These are phyloP conservation scores for Naganishia sp. DNA, from an alignment of 1,284 basidiomycete genomes.

Conservation along the genomic window DNA sequence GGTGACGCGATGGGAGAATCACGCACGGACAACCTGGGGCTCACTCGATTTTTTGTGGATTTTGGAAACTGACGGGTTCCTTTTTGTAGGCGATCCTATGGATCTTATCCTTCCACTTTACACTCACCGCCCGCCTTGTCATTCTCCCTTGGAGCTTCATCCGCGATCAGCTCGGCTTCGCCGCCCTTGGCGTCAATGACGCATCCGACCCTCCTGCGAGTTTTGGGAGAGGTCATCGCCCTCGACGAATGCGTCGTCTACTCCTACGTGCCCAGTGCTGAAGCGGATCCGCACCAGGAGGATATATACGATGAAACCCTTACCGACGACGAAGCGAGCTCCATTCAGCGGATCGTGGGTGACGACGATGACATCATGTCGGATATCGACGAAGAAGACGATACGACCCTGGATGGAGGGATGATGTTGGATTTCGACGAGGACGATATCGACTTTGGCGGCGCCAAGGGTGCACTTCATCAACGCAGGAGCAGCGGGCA, in stretches of 20 bases:
- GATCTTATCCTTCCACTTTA: constrained; percentile 37
- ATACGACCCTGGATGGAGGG: constrained; percentile 24
- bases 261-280: constrained; percentile 89
- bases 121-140: constrained; percentile 30
- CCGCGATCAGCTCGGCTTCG: constrained; percentile 16
- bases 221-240: constrained; percentile 87
- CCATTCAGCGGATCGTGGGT: constrained; percentile 41
- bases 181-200: constrained; percentile 51
- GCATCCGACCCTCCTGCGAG: constrained; percentile 80
- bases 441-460: constrained; percentile 28
- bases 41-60: background rate
- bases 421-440: constrained; percentile 36
- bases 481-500: constrained; percentile 9
- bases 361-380: constrained; percentile 29
- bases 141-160: constrained; percentile 30
- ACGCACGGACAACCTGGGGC: constrained; percentile 17
- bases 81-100: constrained; percentile 37
- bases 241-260: constrained; percentile 93
- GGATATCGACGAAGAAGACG: constrained; percentile 19
- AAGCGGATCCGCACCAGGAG: constrained; percentile 90
- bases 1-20: constrained; percentile 15
- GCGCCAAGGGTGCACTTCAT: constrained; percentile 59
- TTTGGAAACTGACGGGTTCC: background rate
- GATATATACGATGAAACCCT: constrained; percentile 53
- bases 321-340: constrained; percentile 44